These are phyloP conservation scores for Ophiostoma perfectum DNA, from an alignment of 2,329 filamentous ascomycete genomes.

Conservation along the genomic window DNA sequence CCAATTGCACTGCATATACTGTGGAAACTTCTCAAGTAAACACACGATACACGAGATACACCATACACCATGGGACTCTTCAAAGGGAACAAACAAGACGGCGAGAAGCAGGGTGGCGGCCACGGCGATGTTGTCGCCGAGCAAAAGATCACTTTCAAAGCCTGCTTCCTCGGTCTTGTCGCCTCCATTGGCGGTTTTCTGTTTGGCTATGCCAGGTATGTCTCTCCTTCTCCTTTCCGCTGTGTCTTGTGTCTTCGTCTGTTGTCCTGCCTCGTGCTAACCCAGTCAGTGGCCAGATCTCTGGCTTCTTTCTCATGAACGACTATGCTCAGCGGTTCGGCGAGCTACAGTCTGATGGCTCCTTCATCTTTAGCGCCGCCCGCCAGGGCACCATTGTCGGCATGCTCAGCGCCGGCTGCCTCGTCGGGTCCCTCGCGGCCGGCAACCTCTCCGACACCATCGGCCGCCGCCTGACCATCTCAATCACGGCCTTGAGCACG, in stretches of 20 bases:
- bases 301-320: slow-evolving; percentile 12
- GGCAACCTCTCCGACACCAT: slow-evolving; percentile 31
- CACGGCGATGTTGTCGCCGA: slow-evolving; percentile 9
- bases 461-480: slow-evolving; percentile 59
- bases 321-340: slow-evolving; percentile 5
- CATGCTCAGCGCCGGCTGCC: slow-evolving; percentile 8
- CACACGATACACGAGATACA: slow-evolving; percentile 7
- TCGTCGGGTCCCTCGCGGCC: slow-evolving; percentile 9
- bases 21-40: neutral
- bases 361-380: slow-evolving; percentile 1
- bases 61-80: slow-evolving; percentile 5
- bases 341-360: neutral
- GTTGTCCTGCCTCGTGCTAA: neutral
- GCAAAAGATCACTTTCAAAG: slow-evolving; percentile 10
- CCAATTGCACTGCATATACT: too few relatives aligned
- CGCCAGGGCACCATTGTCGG: slow-evolving; percentile 14
- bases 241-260: neutral
- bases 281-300: neutral
- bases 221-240: neutral
- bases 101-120: neutral
- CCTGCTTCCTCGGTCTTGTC: slow-evolving; percentile 10
- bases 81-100: neutral
- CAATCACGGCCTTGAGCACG: slow-evolving; percentile 55
- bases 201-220: slow-evolving; percentile 11
- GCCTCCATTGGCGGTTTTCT: slow-evolving; percentile 10